These are phyloP conservation scores for Pseudogymnoascus pannorum DNA, from an alignment of 2,329 filamentous ascomycete genomes.

Conservation along the genomic window DNA sequence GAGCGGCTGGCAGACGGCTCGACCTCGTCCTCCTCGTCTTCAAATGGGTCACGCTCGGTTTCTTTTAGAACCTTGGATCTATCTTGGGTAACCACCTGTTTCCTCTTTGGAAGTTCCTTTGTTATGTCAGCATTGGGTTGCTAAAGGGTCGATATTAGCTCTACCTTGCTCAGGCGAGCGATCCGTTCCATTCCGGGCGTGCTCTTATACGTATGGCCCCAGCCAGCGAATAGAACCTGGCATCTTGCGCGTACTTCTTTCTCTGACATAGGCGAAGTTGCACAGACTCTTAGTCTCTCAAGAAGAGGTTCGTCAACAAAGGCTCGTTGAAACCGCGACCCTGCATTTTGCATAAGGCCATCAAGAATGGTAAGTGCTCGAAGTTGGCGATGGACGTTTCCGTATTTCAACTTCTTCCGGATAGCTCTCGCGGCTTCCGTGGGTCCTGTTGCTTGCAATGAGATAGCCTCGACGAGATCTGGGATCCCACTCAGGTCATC, in stretches of 20 bases:
- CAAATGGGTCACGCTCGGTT: slow-evolving; percentile 64
- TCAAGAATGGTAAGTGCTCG: slow-evolving; percentile 84
- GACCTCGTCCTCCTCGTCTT: slow-evolving; percentile 53
- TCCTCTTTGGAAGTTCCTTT: slow-evolving; percentile 56
- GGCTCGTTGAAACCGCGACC: slow-evolving; percentile 73
- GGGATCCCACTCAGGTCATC: slow-evolving; percentile 89
- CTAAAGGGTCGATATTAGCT: neutral
- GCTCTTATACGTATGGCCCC: slow-evolving; percentile 74
- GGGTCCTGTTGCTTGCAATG: slow-evolving; percentile 79
- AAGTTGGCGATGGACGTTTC: slow-evolving; percentile 85
- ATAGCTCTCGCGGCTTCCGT: slow-evolving; percentile 85
- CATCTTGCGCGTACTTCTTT: slow-evolving; percentile 82
- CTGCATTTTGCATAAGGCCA: slow-evolving; percentile 89
- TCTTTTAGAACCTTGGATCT: slow-evolving; percentile 78
- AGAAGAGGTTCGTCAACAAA: slow-evolving; percentile 89
- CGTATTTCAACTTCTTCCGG: slow-evolving; percentile 98
- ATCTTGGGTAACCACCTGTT: slow-evolving; percentile 67
- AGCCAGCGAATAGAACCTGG: slow-evolving; percentile 76
- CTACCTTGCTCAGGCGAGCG: slow-evolving; percentile 64
- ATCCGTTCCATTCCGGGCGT: slow-evolving; percentile 74
- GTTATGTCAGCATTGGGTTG: slow-evolving; percentile 12
- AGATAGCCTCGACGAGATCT: slow-evolving; percentile 89
- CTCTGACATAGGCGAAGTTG: slow-evolving; percentile 78
- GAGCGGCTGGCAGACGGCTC: slow-evolving; percentile 20
- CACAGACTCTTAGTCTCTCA: slow-evolving; percentile 82